These are phyloP conservation scores for Mycena capillaripes DNA, from an alignment of 768 basidiomycete species.

Conservation along the genomic window DNA sequence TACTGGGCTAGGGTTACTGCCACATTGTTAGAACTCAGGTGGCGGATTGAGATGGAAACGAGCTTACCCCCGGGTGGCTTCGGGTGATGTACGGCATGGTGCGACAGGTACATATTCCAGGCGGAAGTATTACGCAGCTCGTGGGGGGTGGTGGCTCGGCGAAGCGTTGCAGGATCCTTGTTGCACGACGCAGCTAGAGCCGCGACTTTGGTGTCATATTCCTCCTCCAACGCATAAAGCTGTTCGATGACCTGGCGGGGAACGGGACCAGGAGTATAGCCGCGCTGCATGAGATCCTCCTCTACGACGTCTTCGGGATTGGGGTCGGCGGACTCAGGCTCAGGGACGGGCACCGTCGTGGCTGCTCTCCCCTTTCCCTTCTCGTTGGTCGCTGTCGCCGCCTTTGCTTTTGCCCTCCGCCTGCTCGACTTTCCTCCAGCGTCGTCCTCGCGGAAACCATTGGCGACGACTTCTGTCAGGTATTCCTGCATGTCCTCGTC, in stretches of 20 bases:
- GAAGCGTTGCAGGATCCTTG: neutral
- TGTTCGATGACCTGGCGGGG: neutral
- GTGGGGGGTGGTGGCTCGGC: neutral
- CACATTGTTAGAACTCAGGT: neutral
- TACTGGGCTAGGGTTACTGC: neutral
- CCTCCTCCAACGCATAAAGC: neutral
- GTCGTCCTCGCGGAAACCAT: neutral
- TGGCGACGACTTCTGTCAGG: no score
- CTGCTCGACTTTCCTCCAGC: neutral
- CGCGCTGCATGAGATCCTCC: neutral
- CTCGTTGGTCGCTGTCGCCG: neutral
- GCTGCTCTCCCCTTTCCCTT: neutral
- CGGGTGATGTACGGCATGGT: neutral
- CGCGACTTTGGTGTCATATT: neutral
- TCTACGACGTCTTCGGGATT: neutral
- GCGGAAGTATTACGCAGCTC: neutral
- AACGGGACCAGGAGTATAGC: conserved; percentile 3
- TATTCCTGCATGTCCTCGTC: no score
- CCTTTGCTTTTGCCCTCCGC: neutral
- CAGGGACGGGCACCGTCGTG: neutral
- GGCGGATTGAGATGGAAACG: neutral
- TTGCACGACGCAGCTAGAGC: neutral
- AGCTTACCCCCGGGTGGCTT: neutral
- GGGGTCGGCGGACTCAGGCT: neutral
- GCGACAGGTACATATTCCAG: neutral